These are phyloP conservation scores for Neurospora sublineolata DNA, from an alignment of 495 filamentous ascomycete genomes.

Conservation along the genomic window DNA sequence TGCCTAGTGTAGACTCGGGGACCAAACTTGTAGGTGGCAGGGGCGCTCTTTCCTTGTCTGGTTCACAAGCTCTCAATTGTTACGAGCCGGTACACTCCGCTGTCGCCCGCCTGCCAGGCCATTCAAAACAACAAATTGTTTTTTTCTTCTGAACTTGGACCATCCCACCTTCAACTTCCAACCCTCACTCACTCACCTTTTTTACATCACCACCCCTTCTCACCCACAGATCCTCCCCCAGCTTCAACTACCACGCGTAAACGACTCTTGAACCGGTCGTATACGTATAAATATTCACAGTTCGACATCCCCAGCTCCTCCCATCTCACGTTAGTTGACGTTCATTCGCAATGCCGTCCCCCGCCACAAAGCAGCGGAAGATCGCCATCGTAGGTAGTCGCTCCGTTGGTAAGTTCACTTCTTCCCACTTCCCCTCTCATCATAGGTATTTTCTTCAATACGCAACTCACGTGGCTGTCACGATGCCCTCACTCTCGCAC, in stretches of 20 bases:
- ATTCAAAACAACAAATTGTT: not conserved
- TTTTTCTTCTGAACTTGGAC: not conserved
- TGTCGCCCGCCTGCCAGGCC: not conserved
- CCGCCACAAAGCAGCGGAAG: constrained; percentile 87
- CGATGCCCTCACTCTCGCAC: not conserved
- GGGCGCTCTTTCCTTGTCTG: not conserved
- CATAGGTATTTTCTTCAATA: not conserved
- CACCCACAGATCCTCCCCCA: not conserved
- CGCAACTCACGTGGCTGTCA: not conserved
- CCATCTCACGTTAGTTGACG: not conserved
- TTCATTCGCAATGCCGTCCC: constrained; percentile 45
- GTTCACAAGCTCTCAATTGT: not conserved
- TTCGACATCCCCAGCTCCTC: not conserved
- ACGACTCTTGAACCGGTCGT: not conserved
- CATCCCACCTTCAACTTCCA: not conserved
- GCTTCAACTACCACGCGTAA: not conserved
- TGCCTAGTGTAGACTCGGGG: not conserved
- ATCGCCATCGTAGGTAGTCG: constrained; percentile 96
- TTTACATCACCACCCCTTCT: not conserved
- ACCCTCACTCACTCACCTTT: not conserved
- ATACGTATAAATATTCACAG: not conserved
- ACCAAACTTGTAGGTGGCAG: not conserved
- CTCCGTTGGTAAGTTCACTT: constrained; percentile 67
- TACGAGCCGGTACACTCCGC: not conserved
- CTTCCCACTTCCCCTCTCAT: constrained; percentile 2